A percentile compares a stretch with the other conserved stretches of the same genome.
Conservation (phyloP, 208 protist species). For the Wallacemonas collosoma region DNA sequence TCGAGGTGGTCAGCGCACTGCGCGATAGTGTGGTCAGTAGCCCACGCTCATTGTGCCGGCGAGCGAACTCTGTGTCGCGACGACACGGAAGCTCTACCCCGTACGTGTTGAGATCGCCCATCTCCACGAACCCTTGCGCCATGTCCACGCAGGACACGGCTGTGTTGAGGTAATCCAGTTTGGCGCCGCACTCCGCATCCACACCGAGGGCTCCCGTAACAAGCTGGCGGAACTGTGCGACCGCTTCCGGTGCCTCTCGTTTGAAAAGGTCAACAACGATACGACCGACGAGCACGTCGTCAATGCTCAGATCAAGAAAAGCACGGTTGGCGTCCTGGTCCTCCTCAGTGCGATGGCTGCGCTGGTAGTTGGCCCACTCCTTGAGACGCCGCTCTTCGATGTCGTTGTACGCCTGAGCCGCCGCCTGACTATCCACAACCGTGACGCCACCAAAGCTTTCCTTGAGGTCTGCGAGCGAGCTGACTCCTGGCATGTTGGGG, state of each 20-base stretch:
- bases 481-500: neutral
- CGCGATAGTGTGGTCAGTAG: constrained; percentile 89
- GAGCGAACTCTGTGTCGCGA: constrained; percentile 89
- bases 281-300: constrained; percentile 63
- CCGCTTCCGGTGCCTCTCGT: constrained; percentile 81
- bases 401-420: constrained; percentile 55
- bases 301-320: constrained; percentile 87
- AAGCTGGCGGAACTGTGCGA: constrained; percentile 88
- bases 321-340: constrained; percentile 67
- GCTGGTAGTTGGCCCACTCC: constrained; percentile 90
- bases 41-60: constrained; percentile 81
- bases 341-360: constrained; percentile 72
- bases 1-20: constrained; percentile 72
- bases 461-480: constrained; percentile 17
- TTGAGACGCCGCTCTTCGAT: constrained; percentile 84
- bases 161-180: constrained; percentile 81
- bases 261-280: constrained; percentile 92
- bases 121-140: constrained; percentile 46
- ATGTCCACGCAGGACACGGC: constrained; percentile 60
- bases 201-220: constrained; percentile 73
- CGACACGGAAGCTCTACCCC: constrained; percentile 31
- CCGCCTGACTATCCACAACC: neutral
- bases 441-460: constrained; percentile 12
- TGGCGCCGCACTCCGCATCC: constrained; percentile 49
- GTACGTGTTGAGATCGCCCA: constrained; percentile 50